Evolutionary conservation across 176 grass and related monocot genomes (phyloP).

Genomic region (Themeda triandra): DNA sequence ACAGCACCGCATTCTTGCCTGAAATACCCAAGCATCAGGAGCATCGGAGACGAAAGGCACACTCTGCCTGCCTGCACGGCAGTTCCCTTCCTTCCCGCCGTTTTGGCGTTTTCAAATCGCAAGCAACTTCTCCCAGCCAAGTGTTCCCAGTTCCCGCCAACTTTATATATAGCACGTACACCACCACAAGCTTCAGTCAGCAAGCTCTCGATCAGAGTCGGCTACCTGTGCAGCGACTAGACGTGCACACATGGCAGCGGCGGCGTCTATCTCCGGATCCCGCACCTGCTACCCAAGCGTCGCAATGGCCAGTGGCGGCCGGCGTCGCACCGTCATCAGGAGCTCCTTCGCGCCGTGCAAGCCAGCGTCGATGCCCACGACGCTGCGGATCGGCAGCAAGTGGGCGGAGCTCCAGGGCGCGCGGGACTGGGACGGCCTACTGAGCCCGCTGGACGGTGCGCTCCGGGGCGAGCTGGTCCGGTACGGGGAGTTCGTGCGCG

Average conservation of each 20-base stretch:
- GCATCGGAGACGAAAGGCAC: not conserved
- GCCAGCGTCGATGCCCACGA: not conserved
- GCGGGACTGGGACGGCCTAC: constrained; percentile 50
- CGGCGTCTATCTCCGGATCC: constrained; percentile 30
- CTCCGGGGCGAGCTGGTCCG: constrained; percentile 52
- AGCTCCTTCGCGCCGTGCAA: constrained; percentile 11
- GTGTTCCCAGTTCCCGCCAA: not conserved
- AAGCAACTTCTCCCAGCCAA: not conserved
- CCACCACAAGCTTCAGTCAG: not conserved
- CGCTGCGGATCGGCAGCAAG: constrained; percentile 21
- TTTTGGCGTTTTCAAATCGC: constrained; percentile 31
- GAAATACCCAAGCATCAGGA: not conserved
- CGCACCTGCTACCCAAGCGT: constrained; percentile 12
- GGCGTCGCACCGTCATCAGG: not conserved
- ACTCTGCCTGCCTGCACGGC: not conserved
- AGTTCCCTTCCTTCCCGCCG: constrained; percentile 13
- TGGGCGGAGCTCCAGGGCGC: constrained; percentile 52
- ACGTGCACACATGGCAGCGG: not conserved
- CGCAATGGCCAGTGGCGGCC: not conserved
- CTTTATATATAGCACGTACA: not conserved
- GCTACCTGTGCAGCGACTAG: not conserved
- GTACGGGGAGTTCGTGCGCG: constrained; percentile 52
- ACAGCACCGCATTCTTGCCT: not conserved
- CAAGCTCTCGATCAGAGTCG: not conserved
- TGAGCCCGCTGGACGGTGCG: constrained; percentile 46